A percentile compares a stretch with the other conserved stretches of the same genome.
phyloP scores from a whole-genome alignment of 2,329 filamentous ascomycete genomes.

The Ophiostoma himal-ulmi region DNA sequence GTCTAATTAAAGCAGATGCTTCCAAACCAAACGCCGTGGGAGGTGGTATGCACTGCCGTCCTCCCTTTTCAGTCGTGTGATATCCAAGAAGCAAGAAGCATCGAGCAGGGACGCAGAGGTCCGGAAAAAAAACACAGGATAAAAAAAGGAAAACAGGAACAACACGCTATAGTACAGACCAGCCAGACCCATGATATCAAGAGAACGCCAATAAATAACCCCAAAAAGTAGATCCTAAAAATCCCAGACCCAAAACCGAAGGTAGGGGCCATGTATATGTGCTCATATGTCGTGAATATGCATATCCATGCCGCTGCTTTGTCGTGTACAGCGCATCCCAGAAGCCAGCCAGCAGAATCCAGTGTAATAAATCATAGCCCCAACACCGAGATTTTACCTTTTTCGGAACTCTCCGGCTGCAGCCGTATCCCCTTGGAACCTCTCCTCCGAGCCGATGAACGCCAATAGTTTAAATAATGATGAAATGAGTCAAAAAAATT shows the following conservation, averaged over 20 bases:
- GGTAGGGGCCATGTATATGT: conserved; percentile 8
- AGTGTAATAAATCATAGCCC: background rate
- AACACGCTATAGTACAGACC: conserved; percentile 7
- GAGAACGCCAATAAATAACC: background rate
- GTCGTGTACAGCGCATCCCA: background rate
- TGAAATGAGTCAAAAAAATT: conserved; percentile 10
- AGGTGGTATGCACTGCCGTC: conserved; percentile 7
- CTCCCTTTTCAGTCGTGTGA: conserved; percentile 11
- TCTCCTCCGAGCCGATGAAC: conserved; percentile 8
- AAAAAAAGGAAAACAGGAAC: conserved; percentile 14
- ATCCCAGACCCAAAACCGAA: background rate
- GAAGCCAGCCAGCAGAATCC: background rate
- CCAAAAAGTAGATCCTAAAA: background rate
- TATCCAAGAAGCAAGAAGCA: conserved; percentile 13
- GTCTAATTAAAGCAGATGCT: conserved; percentile 13
- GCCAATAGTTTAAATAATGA: background rate
- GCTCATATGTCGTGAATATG: background rate
- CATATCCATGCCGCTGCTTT: conserved; percentile 3
- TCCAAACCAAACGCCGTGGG: conserved; percentile 15
- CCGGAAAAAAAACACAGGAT: background rate
- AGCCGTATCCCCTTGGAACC: background rate
- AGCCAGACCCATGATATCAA: conserved; percentile 12
- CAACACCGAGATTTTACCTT: conserved; percentile 6
- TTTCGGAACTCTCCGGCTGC: conserved; percentile 12
- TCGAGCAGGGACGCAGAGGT: background rate